These are phyloP conservation scores for Globisporangium emineosum DNA, from an alignment of 352 stramenopile genomes.

Conservation along the genomic window DNA sequence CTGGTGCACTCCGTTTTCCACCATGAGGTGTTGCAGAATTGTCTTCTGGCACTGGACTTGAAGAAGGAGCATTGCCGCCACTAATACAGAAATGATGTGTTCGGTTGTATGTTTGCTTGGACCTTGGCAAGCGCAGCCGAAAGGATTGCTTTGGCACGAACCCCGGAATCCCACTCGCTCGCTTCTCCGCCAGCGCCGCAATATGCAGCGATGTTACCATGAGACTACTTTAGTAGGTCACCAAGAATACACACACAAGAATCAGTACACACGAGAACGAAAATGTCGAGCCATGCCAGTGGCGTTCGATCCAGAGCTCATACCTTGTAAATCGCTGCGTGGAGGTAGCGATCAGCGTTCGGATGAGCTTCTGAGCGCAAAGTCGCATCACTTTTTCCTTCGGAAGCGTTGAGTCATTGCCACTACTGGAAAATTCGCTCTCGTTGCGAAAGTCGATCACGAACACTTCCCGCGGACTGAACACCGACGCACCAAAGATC, in stretches of 20 bases:
- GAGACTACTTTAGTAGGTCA: slow-evolving; percentile 28
- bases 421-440: not conserved
- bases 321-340: slow-evolving; percentile 19
- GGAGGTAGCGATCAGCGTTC: slow-evolving; percentile 34
- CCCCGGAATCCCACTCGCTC: slow-evolving; percentile 27
- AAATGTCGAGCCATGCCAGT: not conserved
- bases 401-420: slow-evolving; percentile 3
- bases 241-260: slow-evolving; percentile 4
- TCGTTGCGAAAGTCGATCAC: slow-evolving; percentile 42
- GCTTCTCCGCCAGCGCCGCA: slow-evolving; percentile 39
- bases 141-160: slow-evolving; percentile 67
- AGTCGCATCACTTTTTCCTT: slow-evolving; percentile 37
- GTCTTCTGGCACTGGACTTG: not conserved
- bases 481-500: slow-evolving; percentile 52
- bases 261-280: not conserved
- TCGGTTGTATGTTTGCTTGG: slow-evolving; percentile 13
- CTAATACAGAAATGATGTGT: slow-evolving; percentile 11
- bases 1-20: not conserved
- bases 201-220: slow-evolving; percentile 52
- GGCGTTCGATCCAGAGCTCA: not conserved
- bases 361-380: slow-evolving; percentile 67
- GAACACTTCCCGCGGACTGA: slow-evolving; percentile 50
- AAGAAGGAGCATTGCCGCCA: not conserved
- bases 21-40: not conserved
- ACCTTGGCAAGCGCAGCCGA: slow-evolving; percentile 46